Base-by-base conservation (phyloP, 2,329 filamentous ascomycete species). In the Ceratocystis papillata region DNA sequence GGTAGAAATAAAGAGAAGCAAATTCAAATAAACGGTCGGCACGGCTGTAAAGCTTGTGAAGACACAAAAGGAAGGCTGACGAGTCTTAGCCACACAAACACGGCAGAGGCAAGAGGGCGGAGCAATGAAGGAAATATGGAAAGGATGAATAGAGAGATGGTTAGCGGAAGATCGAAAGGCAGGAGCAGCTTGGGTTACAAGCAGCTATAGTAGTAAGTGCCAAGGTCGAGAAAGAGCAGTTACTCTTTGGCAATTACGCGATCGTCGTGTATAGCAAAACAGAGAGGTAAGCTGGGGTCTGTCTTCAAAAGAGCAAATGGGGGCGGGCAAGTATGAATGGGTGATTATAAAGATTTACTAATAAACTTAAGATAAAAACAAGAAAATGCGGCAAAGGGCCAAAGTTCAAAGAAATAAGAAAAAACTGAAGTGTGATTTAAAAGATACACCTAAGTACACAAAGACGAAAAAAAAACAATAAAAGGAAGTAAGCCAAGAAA, bases 71-170 rank as follows among this genome's bases (percentile, higher is more conserved):
- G 61, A 50, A 46, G 28, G 44, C 61, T 41, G 44, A 28, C 28
- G 60, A 15, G 15, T 61, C 15, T 61, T 44, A 28, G 61, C 46
- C 25, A 45, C 25, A 45, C 61, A 46, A 25, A 46, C n/a, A 28
- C 44, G 22, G n/a, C 15, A 25, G 48, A 41, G 63, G 41, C 28
- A 55, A 28, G 25, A 63, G 55, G 61, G 48, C 53, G 25, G 53
- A 30, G 50, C 33, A 53, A n/a, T 30, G 30, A 41, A 67, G 62
- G 33, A 65, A 64, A 64, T 46, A 60, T 60, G n/a, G 50, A 59
- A 61, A 7, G 41, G 22, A 30, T 4, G 20, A 63, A 63, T 33
- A 7, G 48, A 53, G 7, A 8, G 48, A 25, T n/a, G 10, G 48
- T n/a, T 25, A 22, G 6, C n/a, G 7, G 48, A 10, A 22, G 6